Conservation (phyloP, 1,284 basidiomycete genomes). For the Neonothopanus nambi region DNA sequence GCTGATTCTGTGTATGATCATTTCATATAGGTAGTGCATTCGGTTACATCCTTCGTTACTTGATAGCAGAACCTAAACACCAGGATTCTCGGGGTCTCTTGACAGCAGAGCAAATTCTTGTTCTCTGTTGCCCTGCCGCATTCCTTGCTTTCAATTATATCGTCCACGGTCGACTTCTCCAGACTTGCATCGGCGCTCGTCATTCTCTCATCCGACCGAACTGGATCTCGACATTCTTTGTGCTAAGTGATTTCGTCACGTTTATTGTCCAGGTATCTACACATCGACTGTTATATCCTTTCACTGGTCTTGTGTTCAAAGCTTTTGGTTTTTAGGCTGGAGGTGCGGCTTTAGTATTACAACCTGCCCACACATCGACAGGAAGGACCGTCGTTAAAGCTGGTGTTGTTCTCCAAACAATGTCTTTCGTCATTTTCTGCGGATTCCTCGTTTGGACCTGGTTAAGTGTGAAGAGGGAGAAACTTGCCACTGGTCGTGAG, state of each 20-base stretch:
- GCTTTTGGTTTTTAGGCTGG: conserved; percentile 10
- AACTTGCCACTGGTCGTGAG: conserved; percentile 12
- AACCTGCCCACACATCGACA: conserved; percentile 2
- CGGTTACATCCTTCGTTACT: conserved; percentile 14
- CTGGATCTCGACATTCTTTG: conserved; percentile 23
- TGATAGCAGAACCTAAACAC: not conserved
- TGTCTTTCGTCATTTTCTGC: conserved; percentile 27
- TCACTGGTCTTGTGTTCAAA: not conserved
- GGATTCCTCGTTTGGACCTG: conserved; percentile 20
- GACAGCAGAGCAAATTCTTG: conserved; percentile 8
- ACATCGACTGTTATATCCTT: not conserved
- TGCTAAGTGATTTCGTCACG: conserved; percentile 35
- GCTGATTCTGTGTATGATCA: not conserved
- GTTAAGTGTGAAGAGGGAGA: conserved; percentile 16
- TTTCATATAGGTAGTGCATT: conserved; percentile 8
- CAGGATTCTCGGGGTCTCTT: conserved; percentile 10
- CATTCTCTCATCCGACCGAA: conserved; percentile 26
- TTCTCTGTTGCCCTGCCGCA: conserved; percentile 18
- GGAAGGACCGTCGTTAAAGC: conserved; percentile 23
- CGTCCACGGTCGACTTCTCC: conserved; percentile 27
- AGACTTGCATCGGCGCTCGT: conserved; percentile 20
- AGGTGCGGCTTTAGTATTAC: conserved; percentile 15
- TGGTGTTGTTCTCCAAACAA: conserved; percentile 25
- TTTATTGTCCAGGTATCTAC: conserved; percentile 39
- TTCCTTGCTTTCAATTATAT: conserved; percentile 35